A percentile compares a stretch with the other conserved stretches of the same genome.
Evolutionary conservation across 2,329 filamentous ascomycete species (phyloP).

Genomic region (Neoscytalidium dimidiatum): DNA sequence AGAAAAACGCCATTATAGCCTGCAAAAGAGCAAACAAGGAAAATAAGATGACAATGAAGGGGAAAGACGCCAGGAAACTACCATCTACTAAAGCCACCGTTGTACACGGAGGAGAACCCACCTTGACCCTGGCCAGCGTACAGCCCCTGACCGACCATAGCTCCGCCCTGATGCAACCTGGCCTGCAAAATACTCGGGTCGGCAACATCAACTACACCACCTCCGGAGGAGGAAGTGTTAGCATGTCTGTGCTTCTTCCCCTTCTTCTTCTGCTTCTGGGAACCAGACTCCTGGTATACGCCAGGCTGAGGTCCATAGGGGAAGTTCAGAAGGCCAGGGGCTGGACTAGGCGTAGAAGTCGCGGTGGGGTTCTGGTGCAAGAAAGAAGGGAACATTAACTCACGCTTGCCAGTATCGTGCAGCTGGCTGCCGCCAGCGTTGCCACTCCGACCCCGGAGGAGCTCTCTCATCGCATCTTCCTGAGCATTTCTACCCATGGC

Average conservation of each 20-base stretch:
- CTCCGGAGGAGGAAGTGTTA: slow-evolving; percentile 99
- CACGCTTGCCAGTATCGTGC: slow-evolving; percentile 93
- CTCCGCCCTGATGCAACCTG: slow-evolving; percentile 89
- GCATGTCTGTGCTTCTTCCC: slow-evolving; percentile 99
- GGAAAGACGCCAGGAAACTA: slow-evolving; percentile 32
- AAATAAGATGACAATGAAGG: slow-evolving; percentile 29
- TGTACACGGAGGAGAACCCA: slow-evolving; percentile 91
- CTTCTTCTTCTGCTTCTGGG: slow-evolving; percentile 99
- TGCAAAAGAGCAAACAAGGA: slow-evolving; percentile 29
- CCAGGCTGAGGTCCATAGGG: slow-evolving; percentile 86
- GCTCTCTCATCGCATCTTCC: slow-evolving; percentile 77
- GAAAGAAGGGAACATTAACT: slow-evolving; percentile 94
- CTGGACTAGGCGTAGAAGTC: slow-evolving; percentile 83
- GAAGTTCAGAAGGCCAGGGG: slow-evolving; percentile 86
- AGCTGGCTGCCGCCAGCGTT: slow-evolving; percentile 65
- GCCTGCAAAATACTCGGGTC: slow-evolving; percentile 99
- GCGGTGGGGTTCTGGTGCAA: slow-evolving; percentile 82
- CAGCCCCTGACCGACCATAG: slow-evolving; percentile 78
- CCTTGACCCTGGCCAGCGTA: slow-evolving; percentile 86
- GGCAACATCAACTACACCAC: slow-evolving; percentile 99
- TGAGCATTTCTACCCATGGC: slow-evolving; percentile 70
- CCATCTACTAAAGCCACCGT: slow-evolving; percentile 39
- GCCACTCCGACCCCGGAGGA: slow-evolving; percentile 67
- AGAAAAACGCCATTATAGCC: slow-evolving; percentile 39
- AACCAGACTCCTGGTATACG: slow-evolving; percentile 84